Evolutionary conservation across 345 rosid genomes (phyloP).

Genomic region (Geranium brycei): DNA sequence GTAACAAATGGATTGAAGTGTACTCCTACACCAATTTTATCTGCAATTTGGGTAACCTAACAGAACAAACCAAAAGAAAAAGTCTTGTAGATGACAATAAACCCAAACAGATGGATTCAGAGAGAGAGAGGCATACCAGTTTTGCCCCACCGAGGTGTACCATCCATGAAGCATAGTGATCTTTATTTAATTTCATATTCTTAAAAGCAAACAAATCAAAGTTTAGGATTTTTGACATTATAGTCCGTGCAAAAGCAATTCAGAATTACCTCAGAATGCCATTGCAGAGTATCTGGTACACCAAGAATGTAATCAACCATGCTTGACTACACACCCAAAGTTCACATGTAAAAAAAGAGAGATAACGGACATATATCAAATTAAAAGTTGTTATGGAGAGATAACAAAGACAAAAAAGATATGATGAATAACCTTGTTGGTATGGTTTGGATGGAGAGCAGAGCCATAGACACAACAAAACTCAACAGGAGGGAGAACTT

Average conservation of each 20-base stretch:
- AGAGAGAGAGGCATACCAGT: slow-evolving; percentile 34
- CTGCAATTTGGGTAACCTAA: slow-evolving; percentile 62
- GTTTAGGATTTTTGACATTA: slow-evolving; percentile 1
- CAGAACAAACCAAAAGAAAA: slow-evolving; percentile 8
- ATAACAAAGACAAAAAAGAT: background rate
- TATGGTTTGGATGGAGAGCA: slow-evolving; percentile 58
- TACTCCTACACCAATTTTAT: slow-evolving; percentile 72
- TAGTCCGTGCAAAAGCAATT: background rate
- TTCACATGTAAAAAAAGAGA: background rate
- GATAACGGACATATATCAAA: background rate
- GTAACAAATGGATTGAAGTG: slow-evolving; percentile 81
- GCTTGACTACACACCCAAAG: slow-evolving; percentile 35
- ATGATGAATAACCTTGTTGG: slow-evolving; percentile 38
- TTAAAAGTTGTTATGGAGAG: background rate
- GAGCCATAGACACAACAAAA: slow-evolving; percentile 91
- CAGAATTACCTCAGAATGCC: slow-evolving; percentile 62
- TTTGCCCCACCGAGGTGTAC: slow-evolving; percentile 62
- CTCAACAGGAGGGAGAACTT: slow-evolving; percentile 52
- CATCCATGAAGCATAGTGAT: slow-evolving; percentile 86
- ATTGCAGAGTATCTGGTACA: slow-evolving; percentile 66
- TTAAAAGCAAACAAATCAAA: slow-evolving; percentile 9
- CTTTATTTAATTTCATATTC: slow-evolving; percentile 71
- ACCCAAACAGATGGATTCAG: background rate
- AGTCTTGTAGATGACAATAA: slow-evolving; percentile 4
- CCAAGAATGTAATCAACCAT: slow-evolving; percentile 84